phyloP scores from a whole-genome alignment of 2,329 filamentous ascomycete genomes.

The Bretziella fagacearum region DNA sequence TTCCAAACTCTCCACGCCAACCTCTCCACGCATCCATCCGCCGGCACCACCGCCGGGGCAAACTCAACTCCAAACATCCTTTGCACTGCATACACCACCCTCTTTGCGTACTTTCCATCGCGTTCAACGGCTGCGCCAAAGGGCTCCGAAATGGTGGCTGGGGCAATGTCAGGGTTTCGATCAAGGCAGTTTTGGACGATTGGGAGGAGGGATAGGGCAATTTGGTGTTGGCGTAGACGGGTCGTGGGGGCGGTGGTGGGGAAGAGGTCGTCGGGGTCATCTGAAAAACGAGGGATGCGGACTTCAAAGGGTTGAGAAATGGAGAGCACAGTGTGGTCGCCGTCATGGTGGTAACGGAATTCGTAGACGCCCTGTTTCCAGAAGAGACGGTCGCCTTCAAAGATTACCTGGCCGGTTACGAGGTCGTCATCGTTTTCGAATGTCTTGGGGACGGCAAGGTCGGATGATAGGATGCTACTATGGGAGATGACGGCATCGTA shows the following conservation, averaged over 20 bases:
- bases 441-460: too few species aligned
- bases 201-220: slow-evolving; percentile 64
- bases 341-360: slow-evolving; percentile 90
- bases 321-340: slow-evolving; percentile 82
- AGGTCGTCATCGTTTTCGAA: slow-evolving; percentile 27
- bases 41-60: slow-evolving; percentile 76
- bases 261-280: not conserved
- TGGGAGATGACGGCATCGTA: slow-evolving; percentile 65
- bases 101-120: slow-evolving; percentile 72
- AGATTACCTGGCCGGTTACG: too few species aligned
- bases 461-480: slow-evolving; percentile 54
- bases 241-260: slow-evolving; percentile 28
- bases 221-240: slow-evolving; percentile 28
- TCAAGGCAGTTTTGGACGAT: slow-evolving; percentile 87
- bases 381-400: slow-evolving; percentile 73
- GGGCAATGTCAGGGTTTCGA: slow-evolving; percentile 77
- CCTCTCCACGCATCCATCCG: slow-evolving; percentile 79
- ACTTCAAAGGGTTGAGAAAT: slow-evolving; percentile 91
- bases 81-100: slow-evolving; percentile 84
- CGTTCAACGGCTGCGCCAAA: slow-evolving; percentile 77
- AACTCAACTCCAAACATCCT: slow-evolving; percentile 98
- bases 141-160: slow-evolving; percentile 56
- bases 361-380: slow-evolving; percentile 96
- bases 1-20: slow-evolving; percentile 90
- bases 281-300: slow-evolving; percentile 43